Evolutionary conservation across 2,329 filamentous ascomycete species (phyloP), one percentile per base, ranked within the genome.

Genomic region (Spiromastix sp.): DNA sequence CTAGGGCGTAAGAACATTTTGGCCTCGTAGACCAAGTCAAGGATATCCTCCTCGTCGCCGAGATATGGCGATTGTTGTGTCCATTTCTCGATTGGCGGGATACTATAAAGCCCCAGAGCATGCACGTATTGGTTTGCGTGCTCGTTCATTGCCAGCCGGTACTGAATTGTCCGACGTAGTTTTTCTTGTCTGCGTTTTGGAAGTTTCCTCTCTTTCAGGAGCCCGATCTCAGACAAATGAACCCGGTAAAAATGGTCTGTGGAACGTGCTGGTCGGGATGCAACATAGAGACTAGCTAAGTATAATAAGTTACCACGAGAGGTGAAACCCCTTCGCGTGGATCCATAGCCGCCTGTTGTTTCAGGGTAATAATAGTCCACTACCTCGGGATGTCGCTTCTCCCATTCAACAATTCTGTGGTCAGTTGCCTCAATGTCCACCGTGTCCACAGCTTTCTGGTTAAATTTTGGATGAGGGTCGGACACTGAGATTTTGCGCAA

Each of bases 111-210:
- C 11, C 16, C 16, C 11, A 30, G 28, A 10, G 9, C 16, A 3
- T 9, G 10, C n/a, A 30, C 28, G 9, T n/a, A 15, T 15, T 11
- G 10, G 6, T 30, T 15, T 30, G 28, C 28, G 10, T n/a, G 10
- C n/a, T 30, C 10, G 15, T 30, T 30, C 28, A 30, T 30, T 15
- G n/a, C 11, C n/a, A 30, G 28, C 10, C 28, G 28, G 15, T n/a
- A 30, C 10, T n/a, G n/a, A 9, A 30, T 10, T n/a, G 16, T 10
- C 16, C 28, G n/a, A n/a, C 28, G 10, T 10, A 30, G 28, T 9
- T 10, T 15, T 15, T 12, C 28, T n/a, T 4, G 28, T 30, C n/a
- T 30, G n/a, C 28, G 10, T 15, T 30, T 30, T 12, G n/a, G n/a
- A 30, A 30, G 3, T 15, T 2, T 6, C 28, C 28, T 17, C 9